phyloP scores from a whole-genome alignment of 2,329 filamentous ascomycete genomes.

The Fusarium subtropicale region DNA sequence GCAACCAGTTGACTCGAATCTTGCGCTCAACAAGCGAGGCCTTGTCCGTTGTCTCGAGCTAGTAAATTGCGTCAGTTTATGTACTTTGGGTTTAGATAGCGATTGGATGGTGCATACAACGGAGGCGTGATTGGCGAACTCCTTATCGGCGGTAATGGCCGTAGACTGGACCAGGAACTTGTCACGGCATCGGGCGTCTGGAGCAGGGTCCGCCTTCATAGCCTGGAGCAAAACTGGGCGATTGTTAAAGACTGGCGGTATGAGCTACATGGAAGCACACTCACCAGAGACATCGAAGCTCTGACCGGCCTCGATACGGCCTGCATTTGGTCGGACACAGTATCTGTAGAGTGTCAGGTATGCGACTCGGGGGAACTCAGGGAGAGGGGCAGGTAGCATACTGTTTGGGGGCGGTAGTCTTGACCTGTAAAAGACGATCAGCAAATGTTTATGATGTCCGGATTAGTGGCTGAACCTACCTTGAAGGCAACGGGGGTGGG shows the following conservation, averaged over 20 bases:
- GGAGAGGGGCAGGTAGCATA: constrained; percentile 59
- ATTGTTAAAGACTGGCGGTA: constrained; percentile 25
- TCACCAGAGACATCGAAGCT: constrained; percentile 93
- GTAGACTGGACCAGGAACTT: constrained; percentile 98
- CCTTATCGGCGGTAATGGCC: constrained; percentile 82
- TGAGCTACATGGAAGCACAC: constrained; percentile 40
- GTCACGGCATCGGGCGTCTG: constrained; percentile 91
- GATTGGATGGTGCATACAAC: constrained; percentile 71
- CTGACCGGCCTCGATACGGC: constrained; percentile 90
- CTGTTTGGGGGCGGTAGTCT: constrained; percentile 99
- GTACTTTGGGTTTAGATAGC: neutral
- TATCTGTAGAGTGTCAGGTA: constrained; percentile 71
- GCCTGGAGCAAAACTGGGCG: constrained; percentile 87
- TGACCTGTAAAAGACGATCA: constrained; percentile 73
- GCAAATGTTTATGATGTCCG: constrained; percentile 9
- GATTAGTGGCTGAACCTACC: constrained; percentile 59
- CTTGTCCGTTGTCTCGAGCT: constrained; percentile 87
- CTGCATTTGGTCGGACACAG: constrained; percentile 96
- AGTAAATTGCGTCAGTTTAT: constrained; percentile 19
- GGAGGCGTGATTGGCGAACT: constrained; percentile 81
- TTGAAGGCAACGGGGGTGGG: constrained; percentile 75
- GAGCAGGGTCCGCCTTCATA: constrained; percentile 93
- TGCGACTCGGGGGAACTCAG: constrained; percentile 19
- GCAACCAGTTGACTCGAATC: constrained; percentile 89
- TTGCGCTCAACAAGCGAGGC: constrained; percentile 88